These are phyloP conservation scores for Penicillium vulpinum DNA, from an alignment of 2,329 filamentous ascomycete genomes.

Conservation along the genomic window DNA sequence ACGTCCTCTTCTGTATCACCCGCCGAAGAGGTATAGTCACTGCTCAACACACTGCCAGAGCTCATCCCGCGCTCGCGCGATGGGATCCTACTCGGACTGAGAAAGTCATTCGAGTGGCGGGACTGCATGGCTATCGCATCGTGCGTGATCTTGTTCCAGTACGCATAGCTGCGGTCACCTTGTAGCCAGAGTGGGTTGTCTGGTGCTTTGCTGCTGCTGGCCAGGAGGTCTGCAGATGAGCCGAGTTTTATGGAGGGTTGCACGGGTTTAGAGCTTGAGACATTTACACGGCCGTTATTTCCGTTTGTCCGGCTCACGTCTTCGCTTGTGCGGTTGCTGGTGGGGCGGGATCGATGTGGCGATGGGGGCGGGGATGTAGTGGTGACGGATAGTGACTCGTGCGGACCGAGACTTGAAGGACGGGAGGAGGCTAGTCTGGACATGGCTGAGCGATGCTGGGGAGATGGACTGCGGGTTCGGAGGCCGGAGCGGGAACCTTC, in stretches of 20 bases:
- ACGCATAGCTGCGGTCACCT: constrained; percentile 54
- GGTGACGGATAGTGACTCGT: constrained; percentile 29
- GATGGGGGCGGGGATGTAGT: constrained; percentile 32
- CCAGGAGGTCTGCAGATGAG: constrained; percentile 24
- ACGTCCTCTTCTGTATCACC: constrained; percentile 49
- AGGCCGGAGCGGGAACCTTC: constrained; percentile 40
- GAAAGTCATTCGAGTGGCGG: constrained; percentile 20
- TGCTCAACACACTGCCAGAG: constrained; percentile 56
- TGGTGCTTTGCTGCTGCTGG: constrained; percentile 26
- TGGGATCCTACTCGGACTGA: constrained; percentile 22
- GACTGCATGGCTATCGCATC: constrained; percentile 37
- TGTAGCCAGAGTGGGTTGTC: constrained; percentile 51
- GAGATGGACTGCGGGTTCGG: constrained; percentile 49
- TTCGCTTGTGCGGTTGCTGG: constrained; percentile 23
- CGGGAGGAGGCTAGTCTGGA: constrained; percentile 20
- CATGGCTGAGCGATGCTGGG: constrained; percentile 40
- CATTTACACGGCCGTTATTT: not conserved
- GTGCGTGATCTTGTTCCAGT: constrained; percentile 52
- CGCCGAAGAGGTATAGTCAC: constrained; percentile 50
- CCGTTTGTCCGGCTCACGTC: constrained; percentile 14
- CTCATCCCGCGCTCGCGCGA: constrained; percentile 43
- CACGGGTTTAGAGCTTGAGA: not conserved
- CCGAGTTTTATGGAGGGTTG: constrained; percentile 1
- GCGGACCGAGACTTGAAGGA: constrained; percentile 26
- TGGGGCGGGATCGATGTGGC: constrained; percentile 22